Evolutionary conservation across 148 eudicot genomes (phyloP).

Genomic region (Simmondsia chinensis): DNA sequence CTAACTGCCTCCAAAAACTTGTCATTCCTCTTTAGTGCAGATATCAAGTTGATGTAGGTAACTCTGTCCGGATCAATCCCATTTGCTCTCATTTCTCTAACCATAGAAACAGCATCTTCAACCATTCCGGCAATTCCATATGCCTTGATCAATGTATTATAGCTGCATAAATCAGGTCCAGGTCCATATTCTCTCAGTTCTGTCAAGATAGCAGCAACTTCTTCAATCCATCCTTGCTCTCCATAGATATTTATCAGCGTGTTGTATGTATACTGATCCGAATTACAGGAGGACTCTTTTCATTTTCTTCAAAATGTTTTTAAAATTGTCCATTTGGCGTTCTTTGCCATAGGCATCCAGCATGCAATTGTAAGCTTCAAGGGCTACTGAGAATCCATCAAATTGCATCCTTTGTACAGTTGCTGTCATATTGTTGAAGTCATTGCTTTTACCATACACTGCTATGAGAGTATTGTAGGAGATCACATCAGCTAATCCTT

Average conservation of each 20-base stretch:
- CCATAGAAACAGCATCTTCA: constrained; percentile 76
- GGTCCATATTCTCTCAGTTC: constrained; percentile 71
- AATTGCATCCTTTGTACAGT: constrained; percentile 61
- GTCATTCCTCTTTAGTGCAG: constrained; percentile 66
- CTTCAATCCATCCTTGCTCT: constrained; percentile 86
- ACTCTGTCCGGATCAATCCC: constrained; percentile 65
- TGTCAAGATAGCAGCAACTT: constrained; percentile 47
- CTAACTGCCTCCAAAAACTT: constrained; percentile 83
- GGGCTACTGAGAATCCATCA: constrained; percentile 79
- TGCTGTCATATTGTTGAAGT: constrained; percentile 53
- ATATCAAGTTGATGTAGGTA: constrained; percentile 60
- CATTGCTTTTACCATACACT: constrained; percentile 56
- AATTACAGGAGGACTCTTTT: constrained; percentile 41
- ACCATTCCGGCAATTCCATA: constrained; percentile 97
- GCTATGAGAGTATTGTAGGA: constrained; percentile 90
- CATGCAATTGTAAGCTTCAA: constrained; percentile 92
- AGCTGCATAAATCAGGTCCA: constrained; percentile 76
- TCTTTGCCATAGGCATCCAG: constrained; percentile 82
- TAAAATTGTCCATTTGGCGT: constrained; percentile 72
- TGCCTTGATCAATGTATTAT: constrained; percentile 91
- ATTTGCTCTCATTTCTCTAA: constrained; percentile 76
- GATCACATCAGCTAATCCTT: constrained; percentile 55
- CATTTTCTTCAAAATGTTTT: constrained; percentile 52
- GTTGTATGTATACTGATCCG: constrained; percentile 73
- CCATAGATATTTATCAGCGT: constrained; percentile 85